A percentile compares a stretch with the other conserved stretches of the same genome.
Evolutionary conservation across 768 basidiomycete genomes (phyloP).

Genomic region (Macrocybe gigantea): DNA sequence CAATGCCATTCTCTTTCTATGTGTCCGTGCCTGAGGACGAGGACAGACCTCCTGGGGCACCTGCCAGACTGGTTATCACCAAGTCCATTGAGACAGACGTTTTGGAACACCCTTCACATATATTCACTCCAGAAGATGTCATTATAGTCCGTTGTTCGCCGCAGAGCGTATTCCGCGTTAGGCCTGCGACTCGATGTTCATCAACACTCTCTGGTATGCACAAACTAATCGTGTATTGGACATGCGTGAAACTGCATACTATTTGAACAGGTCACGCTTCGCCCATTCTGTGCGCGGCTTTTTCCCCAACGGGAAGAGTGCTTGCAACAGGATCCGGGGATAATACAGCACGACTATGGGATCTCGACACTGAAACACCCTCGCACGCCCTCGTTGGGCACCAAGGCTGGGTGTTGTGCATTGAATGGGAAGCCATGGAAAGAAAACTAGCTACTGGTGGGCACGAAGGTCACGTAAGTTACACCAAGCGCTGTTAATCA

Average conservation of each 20-base stretch:
- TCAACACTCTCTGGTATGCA: conserved; percentile 78
- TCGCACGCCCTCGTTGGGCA: conserved; percentile 85
- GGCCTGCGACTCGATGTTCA: conserved; percentile 91
- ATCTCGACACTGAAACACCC: conserved; percentile 88
- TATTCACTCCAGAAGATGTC: conserved; percentile 81
- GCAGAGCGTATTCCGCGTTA: conserved; percentile 91
- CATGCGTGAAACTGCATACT: not conserved
- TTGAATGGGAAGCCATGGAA: conserved; percentile 96
- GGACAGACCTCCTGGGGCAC: conserved; percentile 40
- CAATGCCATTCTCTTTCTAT: conserved; percentile 90
- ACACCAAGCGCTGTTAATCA: not conserved
- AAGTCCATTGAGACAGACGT: conserved; percentile 83
- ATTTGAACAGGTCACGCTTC: conserved; percentile 70
- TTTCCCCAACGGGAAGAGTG: conserved; percentile 87
- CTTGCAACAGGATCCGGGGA: conserved; percentile 97
- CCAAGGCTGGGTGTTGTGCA: conserved; percentile 93
- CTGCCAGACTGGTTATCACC: conserved; percentile 77
- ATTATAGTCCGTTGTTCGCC: conserved; percentile 88
- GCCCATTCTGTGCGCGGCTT: conserved; percentile 91
- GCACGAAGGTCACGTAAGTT: conserved; percentile 83
- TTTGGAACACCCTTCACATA: conserved; percentile 61
- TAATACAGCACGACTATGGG: conserved; percentile 89
- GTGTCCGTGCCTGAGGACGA: conserved; percentile 62
- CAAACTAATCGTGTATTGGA: not conserved
- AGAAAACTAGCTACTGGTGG: conserved; percentile 89